phyloP scores from a whole-genome alignment of 805 yeast species.

The Wickerhamiella cacticola region DNA sequence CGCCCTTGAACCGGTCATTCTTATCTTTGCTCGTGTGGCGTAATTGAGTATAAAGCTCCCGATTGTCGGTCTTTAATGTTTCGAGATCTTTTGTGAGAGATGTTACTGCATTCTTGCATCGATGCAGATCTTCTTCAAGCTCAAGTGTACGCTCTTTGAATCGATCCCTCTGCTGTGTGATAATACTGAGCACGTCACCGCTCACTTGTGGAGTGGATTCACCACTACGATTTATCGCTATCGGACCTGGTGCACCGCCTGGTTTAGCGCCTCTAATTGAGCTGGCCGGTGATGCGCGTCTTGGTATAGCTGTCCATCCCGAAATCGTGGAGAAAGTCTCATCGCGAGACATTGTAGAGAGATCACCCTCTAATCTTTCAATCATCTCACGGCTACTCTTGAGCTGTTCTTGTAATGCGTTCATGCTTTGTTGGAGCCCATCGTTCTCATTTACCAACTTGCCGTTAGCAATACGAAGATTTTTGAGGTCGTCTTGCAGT shows the following conservation, averaged over 20 bases:
- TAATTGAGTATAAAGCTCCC: conserved; percentile 62
- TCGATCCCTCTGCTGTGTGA: conserved; percentile 90
- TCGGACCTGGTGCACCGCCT: conserved; percentile 17
- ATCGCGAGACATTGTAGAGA: conserved; percentile 29
- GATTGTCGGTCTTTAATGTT: conserved; percentile 58
- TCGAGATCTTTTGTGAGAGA: conserved; percentile 56
- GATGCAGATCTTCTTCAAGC: conserved; percentile 68
- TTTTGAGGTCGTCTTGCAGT: conserved; percentile 15
- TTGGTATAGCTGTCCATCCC: conserved; percentile 28
- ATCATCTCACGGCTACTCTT: conserved; percentile 38
- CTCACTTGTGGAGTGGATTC: conserved; percentile 17
- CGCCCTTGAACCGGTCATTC: conserved; percentile 36
- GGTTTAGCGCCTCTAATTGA: conserved; percentile 13
- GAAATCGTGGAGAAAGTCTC: conserved; percentile 27
- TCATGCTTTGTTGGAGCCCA: conserved; percentile 24
- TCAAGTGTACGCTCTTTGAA: conserved; percentile 74
- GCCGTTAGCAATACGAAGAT: conserved; percentile 24
- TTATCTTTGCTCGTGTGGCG: conserved; percentile 31
- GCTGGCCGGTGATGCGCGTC: conserved; percentile 34
- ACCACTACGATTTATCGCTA: conserved; percentile 16
- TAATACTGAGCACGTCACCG: conserved; percentile 54
- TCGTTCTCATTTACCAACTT: conserved; percentile 40
- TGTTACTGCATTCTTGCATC: conserved; percentile 39
- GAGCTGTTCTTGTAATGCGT: conserved; percentile 21
- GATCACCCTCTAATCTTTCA: conserved; percentile 58